phyloP scores from a whole-genome alignment of 257 asterid genomes.

The Scutellaria galericulata region DNA sequence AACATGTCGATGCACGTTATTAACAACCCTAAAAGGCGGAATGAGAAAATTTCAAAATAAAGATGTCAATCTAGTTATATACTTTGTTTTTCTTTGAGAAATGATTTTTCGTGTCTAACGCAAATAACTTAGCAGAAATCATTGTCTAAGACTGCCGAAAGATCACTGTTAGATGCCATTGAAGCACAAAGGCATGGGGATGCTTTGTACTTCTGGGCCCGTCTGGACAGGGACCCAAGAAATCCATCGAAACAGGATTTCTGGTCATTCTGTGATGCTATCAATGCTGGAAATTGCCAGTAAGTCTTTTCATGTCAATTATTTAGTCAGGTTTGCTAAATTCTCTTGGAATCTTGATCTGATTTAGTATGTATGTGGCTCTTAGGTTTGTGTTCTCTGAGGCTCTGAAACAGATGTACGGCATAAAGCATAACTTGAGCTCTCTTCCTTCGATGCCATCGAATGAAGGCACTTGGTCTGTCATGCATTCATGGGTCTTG shows the following conservation, averaged over 20 bases:
- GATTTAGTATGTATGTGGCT: conserved; percentile 31
- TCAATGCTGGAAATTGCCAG: conserved; percentile 96
- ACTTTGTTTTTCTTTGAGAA: neutral
- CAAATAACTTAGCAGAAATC: conserved; percentile 58
- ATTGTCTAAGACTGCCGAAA: conserved; percentile 79
- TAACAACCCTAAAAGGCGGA: neutral
- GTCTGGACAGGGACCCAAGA: conserved; percentile 73
- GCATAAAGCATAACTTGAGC: conserved; percentile 64
- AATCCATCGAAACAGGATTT: conserved; percentile 66
- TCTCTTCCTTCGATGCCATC: conserved; percentile 84
- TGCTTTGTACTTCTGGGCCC: conserved; percentile 85
- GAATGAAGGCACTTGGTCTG: conserved; percentile 83
- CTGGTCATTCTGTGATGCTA: conserved; percentile 96
- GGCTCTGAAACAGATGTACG: conserved; percentile 84
- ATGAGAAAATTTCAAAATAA: neutral
- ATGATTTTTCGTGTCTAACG: conserved; percentile 27
- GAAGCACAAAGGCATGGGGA: conserved; percentile 81
- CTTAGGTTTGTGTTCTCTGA: conserved; percentile 77
- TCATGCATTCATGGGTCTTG: conserved; percentile 89
- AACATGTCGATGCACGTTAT: neutral
- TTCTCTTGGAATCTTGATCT: neutral
- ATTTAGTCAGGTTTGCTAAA: neutral
- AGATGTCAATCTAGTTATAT: neutral
- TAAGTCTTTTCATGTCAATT: conserved; percentile 45
- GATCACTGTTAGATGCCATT: conserved; percentile 64